A percentile compares a stretch with the other conserved stretches of the same genome.
phyloP scores from a whole-genome alignment of 1,139 yeast genomes.

The Candida sanyaensis region DNA sequence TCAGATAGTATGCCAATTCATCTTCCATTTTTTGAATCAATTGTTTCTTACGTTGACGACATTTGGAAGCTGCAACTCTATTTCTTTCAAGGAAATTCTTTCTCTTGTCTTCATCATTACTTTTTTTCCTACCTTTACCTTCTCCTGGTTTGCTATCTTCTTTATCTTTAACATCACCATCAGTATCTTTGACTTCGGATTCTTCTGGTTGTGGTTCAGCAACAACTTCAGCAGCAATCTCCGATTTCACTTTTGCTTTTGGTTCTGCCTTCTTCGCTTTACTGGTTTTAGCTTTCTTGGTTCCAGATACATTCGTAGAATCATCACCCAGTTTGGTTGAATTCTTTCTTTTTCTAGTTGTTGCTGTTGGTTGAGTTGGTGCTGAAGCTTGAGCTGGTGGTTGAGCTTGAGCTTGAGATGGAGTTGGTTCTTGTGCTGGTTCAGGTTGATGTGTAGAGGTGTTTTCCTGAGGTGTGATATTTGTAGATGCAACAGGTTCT shows the following conservation, averaged over 20 bases:
- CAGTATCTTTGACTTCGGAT: conserved; percentile 15
- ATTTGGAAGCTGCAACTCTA: conserved; percentile 92
- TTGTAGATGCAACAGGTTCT: not conserved
- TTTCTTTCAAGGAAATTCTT: conserved; percentile 85
- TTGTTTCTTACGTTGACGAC: conserved; percentile 93
- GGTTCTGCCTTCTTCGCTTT: conserved; percentile 10
- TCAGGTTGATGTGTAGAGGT: not conserved
- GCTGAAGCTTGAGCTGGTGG: not conserved
- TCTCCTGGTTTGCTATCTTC: not conserved
- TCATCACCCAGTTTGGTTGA: not conserved
- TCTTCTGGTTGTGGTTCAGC: conserved; percentile 12
- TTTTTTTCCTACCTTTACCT: conserved; percentile 4
- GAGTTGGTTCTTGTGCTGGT: not conserved
- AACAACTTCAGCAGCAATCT: conserved; percentile 3
- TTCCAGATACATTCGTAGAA: not conserved
- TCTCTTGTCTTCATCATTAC: conserved; percentile 57
- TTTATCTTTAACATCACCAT: conserved; percentile 5
- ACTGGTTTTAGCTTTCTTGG: conserved; percentile 7
- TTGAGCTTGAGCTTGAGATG: not conserved
- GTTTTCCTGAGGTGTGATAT: no score
- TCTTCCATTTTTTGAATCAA: conserved; percentile 81
- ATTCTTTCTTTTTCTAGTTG: conserved; percentile 7
- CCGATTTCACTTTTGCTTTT: not conserved
- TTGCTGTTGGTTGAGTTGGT: conserved; percentile 2
- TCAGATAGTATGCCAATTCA: conserved; percentile 66